phyloP scores from a whole-genome alignment of 768 basidiomycete genomes.

The Tylopilus plumbeoviolaceoides region DNA sequence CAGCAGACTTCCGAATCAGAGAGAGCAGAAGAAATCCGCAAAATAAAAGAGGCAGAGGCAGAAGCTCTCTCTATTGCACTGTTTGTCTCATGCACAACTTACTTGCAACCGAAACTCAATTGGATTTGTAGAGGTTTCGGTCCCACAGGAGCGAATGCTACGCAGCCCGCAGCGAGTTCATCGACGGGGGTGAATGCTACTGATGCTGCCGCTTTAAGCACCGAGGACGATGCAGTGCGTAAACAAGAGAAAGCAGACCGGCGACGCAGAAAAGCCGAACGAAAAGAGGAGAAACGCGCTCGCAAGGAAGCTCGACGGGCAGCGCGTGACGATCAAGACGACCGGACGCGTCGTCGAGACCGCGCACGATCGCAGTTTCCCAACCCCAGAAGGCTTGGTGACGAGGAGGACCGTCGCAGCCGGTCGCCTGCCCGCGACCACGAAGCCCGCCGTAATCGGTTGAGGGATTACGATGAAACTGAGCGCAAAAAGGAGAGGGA shows the following conservation, averaged over 20 bases:
- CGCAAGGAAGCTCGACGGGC: conserved; percentile 48
- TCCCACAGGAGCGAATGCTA: conserved; percentile 40
- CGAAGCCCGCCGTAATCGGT: conserved; percentile 16
- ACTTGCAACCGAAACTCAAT: conserved; percentile 2
- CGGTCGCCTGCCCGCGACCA: conserved; percentile 25
- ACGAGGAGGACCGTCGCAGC: conserved; percentile 21
- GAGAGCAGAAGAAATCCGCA: conserved; percentile 68
- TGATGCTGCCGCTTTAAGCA: conserved; percentile 13
- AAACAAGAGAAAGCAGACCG: conserved; percentile 47
- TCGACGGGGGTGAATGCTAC: conserved; percentile 15
- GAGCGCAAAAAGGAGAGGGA: conserved; percentile 33
- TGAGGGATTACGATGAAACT: conserved; percentile 25
- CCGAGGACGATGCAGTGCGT: conserved; percentile 31
- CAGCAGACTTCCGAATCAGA: conserved; percentile 38
- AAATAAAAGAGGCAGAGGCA: conserved; percentile 83
- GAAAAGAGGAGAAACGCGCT: conserved; percentile 57
- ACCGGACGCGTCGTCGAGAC: conserved; percentile 20
- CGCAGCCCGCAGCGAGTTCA: conserved; percentile 19
- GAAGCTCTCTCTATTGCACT: conserved; percentile 82
- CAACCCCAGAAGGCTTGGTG: conserved; percentile 10
- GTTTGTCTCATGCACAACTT: conserved; percentile 38
- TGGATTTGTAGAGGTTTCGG: conserved; percentile 65
- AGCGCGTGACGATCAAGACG: conserved; percentile 32
- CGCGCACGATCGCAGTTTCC: conserved; percentile 38
- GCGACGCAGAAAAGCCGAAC: conserved; percentile 46